These are phyloP conservation scores for Lepidium campestre DNA, from an alignment of 441 rosid species.

Conservation along the genomic window DNA sequence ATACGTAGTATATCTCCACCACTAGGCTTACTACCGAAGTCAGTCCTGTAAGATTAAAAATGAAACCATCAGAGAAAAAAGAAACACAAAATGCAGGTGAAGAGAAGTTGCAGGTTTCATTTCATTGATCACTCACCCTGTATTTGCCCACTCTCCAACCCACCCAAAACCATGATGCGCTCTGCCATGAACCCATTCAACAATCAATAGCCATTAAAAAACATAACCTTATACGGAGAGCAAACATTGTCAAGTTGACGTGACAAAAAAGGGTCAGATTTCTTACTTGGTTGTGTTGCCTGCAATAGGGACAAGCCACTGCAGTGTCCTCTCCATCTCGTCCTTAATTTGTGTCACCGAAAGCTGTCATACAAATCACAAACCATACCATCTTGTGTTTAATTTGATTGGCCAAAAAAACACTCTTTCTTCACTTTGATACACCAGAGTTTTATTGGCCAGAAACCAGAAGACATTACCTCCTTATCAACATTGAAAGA, in stretches of 20 bases:
- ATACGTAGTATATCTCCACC: constrained; percentile 47
- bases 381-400: background rate
- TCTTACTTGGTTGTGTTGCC: constrained; percentile 86
- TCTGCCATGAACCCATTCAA: constrained; percentile 32
- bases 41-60: constrained; percentile 34
- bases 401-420: background rate
- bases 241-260: background rate
- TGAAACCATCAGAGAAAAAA: background rate
- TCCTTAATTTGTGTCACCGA: constrained; percentile 71
- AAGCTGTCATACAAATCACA: constrained; percentile 43
- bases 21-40: constrained; percentile 39
- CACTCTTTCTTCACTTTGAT: background rate
- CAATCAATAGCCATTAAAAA: constrained; percentile 6
- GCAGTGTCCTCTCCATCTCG: constrained; percentile 91
- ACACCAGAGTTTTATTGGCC: background rate
- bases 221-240: background rate
- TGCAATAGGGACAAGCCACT: constrained; percentile 96
- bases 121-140: constrained; percentile 38
- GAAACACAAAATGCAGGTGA: background rate
- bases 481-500: constrained; percentile 47
- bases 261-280: background rate
- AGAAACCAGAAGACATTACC: constrained; percentile 34
- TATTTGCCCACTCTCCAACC: constrained; percentile 75
- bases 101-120: constrained; percentile 3
- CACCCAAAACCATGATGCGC: constrained; percentile 74